Evolutionary conservation across 2,329 filamentous ascomycete genomes (phyloP).

Genomic region (Penicillium sp.): DNA sequence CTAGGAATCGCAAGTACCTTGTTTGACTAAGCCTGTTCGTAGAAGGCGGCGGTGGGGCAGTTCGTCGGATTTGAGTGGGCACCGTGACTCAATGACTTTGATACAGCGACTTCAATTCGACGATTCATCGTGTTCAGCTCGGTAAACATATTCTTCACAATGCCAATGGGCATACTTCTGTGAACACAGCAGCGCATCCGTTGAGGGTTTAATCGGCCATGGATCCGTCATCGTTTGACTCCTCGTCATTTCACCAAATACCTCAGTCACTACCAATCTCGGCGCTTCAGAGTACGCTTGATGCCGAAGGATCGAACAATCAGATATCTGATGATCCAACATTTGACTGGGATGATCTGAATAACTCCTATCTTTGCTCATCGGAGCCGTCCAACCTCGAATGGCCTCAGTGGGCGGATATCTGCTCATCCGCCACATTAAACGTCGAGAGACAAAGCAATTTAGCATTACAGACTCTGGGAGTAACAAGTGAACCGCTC

Average conservation of each 20-base stretch:
- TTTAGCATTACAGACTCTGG: background rate
- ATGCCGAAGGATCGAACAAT: conserved; percentile 1
- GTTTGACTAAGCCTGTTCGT: background rate
- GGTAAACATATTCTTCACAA: no score
- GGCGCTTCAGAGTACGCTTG: conserved; percentile 7
- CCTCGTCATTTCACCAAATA: conserved; percentile 5
- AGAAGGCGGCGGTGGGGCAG: background rate
- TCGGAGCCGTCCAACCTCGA: conserved; percentile 7
- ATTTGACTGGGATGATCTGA: conserved; percentile 2
- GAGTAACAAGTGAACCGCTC: background rate
- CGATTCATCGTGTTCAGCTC: background rate
- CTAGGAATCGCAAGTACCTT: no score
- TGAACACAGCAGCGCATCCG: background rate
- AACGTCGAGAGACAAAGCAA: background rate
- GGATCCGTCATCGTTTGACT: conserved; percentile 3
- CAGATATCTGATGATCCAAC: conserved; percentile 5
- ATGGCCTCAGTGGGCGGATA: conserved; percentile 8
- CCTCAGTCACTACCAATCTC: conserved; percentile 9
- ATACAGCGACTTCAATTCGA: background rate
- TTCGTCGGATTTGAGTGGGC: background rate
- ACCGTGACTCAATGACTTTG: background rate
- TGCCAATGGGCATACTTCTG: background rate
- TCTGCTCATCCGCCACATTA: background rate
- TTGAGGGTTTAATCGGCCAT: background rate
- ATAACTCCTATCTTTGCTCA: conserved; percentile 15